A percentile compares a stretch with the other conserved stretches of the same genome.
Conservation (phyloP, 78 protist genomes). For the Isochrysis galbana region DNA sequence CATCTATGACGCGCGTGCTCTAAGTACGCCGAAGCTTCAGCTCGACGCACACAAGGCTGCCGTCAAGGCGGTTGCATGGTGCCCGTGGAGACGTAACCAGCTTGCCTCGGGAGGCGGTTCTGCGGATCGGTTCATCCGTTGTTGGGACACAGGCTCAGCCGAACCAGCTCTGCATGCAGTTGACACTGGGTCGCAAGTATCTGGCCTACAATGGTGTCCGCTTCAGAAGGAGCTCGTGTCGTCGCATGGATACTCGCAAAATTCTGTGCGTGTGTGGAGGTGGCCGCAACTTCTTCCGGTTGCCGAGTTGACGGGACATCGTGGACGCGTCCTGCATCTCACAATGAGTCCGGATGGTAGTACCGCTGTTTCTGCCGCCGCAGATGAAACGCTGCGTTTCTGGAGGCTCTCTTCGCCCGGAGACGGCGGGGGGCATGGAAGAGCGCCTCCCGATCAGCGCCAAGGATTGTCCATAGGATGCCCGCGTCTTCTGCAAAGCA, state of each 20-base stretch:
- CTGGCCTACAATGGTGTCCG: slow-evolving; percentile 80
- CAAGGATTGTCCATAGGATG: too few relatives aligned
- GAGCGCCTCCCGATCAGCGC: too few relatives aligned
- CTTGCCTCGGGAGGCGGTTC: slow-evolving; percentile 99
- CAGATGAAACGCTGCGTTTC: slow-evolving; percentile 97
- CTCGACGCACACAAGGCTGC: slow-evolving; percentile 76
- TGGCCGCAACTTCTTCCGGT: slow-evolving; percentile 89
- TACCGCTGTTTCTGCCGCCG: slow-evolving; percentile 88
- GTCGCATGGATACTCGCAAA: slow-evolving; percentile 89
- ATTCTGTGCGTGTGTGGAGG: slow-evolving; percentile 90
- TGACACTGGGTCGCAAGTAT: slow-evolving; percentile 84
- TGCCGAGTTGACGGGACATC: slow-evolving; percentile 95
- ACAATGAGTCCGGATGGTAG: slow-evolving; percentile 94
- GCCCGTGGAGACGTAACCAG: slow-evolving; percentile 86
- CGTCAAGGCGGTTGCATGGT: slow-evolving; percentile 98
- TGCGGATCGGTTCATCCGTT: slow-evolving; percentile 92
- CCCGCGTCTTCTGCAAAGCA: too few relatives aligned
- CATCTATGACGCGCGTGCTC: slow-evolving; percentile 76
- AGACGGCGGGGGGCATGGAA: neutral
- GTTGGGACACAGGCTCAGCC: slow-evolving; percentile 96
- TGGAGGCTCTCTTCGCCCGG: slow-evolving; percentile 73
- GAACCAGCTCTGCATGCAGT: slow-evolving; percentile 57
- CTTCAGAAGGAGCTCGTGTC: slow-evolving; percentile 85
- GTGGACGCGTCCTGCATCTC: slow-evolving; percentile 92
- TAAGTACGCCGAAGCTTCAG: neutral